Evolutionary conservation across 257 asterid genomes (phyloP).

Genomic region (Galeopsis tetrahit): DNA sequence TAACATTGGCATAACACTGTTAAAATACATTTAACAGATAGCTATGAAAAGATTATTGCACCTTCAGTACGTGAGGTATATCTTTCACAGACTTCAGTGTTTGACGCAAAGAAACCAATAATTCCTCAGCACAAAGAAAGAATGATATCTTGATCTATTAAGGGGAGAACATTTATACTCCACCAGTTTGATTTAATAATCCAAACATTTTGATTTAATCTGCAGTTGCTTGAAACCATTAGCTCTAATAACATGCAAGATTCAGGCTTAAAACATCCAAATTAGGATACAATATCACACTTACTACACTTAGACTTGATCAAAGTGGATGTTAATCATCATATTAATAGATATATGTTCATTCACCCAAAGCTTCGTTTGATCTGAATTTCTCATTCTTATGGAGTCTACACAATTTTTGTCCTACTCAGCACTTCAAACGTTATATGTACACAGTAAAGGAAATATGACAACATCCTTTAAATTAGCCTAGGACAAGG

Average conservation of each 20-base stretch:
- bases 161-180: conserved; percentile 40
- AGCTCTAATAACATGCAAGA: conserved; percentile 21
- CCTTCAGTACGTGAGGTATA: conserved; percentile 89
- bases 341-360: conserved; percentile 12
- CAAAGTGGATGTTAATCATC: conserved; percentile 19
- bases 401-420: conserved; percentile 28
- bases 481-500: conserved; percentile 46
- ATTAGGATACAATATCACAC: conserved; percentile 26
- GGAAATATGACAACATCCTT: conserved; percentile 11
- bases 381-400: conserved; percentile 26
- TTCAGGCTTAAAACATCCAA: conserved; percentile 15
- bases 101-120: conserved; percentile 79
- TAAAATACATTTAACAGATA: conserved; percentile 26
- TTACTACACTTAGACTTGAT: conserved; percentile 25
- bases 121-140: conserved; percentile 80
- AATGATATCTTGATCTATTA: conserved; percentile 78
- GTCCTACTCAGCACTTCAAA: conserved; percentile 21
- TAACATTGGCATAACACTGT: conserved; percentile 30
- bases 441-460: not conserved
- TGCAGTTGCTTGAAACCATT: conserved; percentile 18
- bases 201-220: conserved; percentile 5
- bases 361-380: conserved; percentile 24
- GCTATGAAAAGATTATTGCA: conserved; percentile 35
- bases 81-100: conserved; percentile 93
- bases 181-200: not conserved